Base-by-base conservation (phyloP, 2,329 filamentous ascomycete genomes). In the Exophiala sp. region DNA sequence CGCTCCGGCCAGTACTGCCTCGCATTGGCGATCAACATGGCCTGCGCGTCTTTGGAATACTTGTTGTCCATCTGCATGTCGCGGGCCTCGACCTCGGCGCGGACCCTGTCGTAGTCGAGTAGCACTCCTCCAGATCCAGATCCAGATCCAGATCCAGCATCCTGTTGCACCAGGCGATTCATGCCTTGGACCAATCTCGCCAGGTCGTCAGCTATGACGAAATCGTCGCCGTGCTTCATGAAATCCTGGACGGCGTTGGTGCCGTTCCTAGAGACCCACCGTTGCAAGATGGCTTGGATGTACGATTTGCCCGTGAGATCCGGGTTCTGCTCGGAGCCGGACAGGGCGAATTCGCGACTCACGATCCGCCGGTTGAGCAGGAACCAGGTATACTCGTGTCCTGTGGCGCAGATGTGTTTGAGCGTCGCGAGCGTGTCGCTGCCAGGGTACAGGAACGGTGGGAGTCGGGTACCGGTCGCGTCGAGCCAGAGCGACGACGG, bases 331-430 rank as follows among this genome's bases (percentile, higher is more conserved):
- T 82, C 79, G 0, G 78, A 81, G 7, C 79, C 79, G 0, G 79
- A 82, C 0, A 82, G 72, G 10, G 75, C 78, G 50, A 82, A 82
- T 63, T 82, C 79, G 16, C 74, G 71, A n/a, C 76, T 75, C 40
- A 82, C 76, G 58, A 82, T 82, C 60, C 66, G 67, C 53, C 77
- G 75, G 62, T 79, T 72, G 2, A 80, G 70, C 47, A 82, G 72
- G 65, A 82, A 82, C 79, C 80, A 82, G 1, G 74, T 75, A 67
- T 82, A 82, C 62, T 81, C 78, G 65, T 80, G 75, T 0, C 80
- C 79, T 0, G 80, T 82, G 56, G 63, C 65, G 68, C 78, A 80
- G 53, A 82, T 82, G 59, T 81, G 65, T 65, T 75, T 75, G 13
- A 82, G 70, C 1, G 79, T 82, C 0, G 68, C 74, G 3, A 81